Percentiles rank a stretch among this genome's conserved stretches.
These are phyloP conservation scores for Carex littledalei DNA, from an alignment of 176 grass and related monocot species.

Conservation along the genomic window DNA sequence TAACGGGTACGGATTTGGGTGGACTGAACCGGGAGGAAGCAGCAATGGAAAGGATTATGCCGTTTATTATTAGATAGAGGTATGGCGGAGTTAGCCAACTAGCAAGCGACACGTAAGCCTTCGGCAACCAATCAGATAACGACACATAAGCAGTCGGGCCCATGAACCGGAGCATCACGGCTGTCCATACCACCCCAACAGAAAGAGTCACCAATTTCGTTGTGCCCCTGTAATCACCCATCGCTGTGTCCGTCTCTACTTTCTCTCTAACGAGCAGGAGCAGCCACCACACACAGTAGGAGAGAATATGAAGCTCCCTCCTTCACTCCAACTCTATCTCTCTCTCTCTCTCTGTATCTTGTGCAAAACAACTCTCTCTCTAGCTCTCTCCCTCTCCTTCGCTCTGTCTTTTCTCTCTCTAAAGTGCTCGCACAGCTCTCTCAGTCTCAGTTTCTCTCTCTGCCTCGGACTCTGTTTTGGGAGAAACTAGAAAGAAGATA, in stretches of 20 bases:
- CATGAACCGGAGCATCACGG: constrained; percentile 29
- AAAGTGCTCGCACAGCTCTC: neutral
- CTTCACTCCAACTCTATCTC: neutral
- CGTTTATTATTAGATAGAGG: constrained; percentile 89
- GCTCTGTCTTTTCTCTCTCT: neutral
- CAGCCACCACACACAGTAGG: neutral
- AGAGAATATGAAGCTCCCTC: neutral
- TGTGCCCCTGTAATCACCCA: constrained; percentile 42
- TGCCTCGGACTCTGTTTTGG: neutral
- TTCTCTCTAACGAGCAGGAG: neutral
- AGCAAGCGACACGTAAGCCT: constrained; percentile 27
- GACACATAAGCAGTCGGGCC: constrained; percentile 38
- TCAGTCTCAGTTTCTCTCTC: neutral
- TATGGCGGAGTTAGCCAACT: constrained; percentile 85
- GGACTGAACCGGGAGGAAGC: constrained; percentile 63
- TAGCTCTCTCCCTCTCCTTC: neutral
- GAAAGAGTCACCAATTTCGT: constrained; percentile 31
- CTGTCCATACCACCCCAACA: constrained; percentile 29
- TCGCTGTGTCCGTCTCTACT: neutral
- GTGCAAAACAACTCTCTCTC: neutral
- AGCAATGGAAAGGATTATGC: constrained; percentile 90
- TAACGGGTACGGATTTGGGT: neutral
- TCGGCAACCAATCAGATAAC: constrained; percentile 49
- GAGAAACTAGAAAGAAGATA: neutral
- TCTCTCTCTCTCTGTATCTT: neutral